Base-by-base conservation (phyloP, 306 rosid genomes). In the Cucurbita argyrosperma region DNA sequence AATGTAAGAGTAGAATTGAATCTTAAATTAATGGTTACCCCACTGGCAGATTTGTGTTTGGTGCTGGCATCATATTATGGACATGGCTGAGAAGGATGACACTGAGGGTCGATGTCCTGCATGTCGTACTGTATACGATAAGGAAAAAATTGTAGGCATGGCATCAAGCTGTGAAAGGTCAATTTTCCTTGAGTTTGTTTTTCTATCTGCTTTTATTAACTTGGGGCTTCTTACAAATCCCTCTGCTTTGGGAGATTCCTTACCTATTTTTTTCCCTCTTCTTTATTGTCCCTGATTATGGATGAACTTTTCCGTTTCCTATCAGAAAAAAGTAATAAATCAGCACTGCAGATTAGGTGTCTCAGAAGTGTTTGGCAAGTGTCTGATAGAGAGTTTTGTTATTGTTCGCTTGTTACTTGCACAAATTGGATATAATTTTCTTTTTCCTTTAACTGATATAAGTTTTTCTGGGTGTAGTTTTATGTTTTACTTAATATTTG, bases 41-140 rank as follows among this genome's bases (percentile, higher is more conserved):
- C 56, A 72, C 78, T 53, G 70, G 49, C 83, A 95, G 99, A 87
- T 95, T 77, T 95, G 99, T 88, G 99, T 95, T 74, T 95, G 99
- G 99, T 95, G 99, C 80, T 95, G 99, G 97, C 97, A 95, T 83
- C 99, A 95, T 84, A 85, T 95, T 71, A 87, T 95, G 90, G 96
- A 81, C 67, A 89, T 95, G 93, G 99, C 97, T 18, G 96, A 91
- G 88, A 94, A 94, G 96, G 96, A 94, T 84, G 95, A 85, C 62
- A 83, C 99, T 0, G 99, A 88, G 71, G 99, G 99, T 79, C 90
- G 92, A 79, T 94, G 97, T 82, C 97, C 99, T 37, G 99, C 99
- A 0, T 94, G 99, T 77, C 99, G 97, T 75, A 54, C 88, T 56
- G 79, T 97, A 71, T 94, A 94, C 84, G 99, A 94, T 80, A 94